Percentiles rank a stretch among this genome's conserved stretches.
Evolutionary conservation across 2,329 filamentous ascomycete genomes (phyloP).

Genomic region (Fusarium sambucinum): DNA sequence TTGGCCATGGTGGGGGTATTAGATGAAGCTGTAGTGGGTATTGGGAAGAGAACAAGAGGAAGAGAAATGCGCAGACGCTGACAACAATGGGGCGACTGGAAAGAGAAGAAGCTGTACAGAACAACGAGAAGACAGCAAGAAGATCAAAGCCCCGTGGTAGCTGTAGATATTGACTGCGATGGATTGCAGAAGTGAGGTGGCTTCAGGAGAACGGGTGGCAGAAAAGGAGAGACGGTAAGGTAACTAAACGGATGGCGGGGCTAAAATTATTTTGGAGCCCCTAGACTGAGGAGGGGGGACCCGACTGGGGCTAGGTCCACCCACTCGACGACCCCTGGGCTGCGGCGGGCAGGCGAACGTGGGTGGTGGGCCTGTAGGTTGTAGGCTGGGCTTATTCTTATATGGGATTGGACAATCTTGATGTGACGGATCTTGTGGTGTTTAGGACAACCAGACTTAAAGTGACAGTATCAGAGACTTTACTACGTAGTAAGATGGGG

Average conservation of each 20-base stretch:
- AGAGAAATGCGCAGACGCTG: slow-evolving; percentile 39
- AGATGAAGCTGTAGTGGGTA: slow-evolving; percentile 30
- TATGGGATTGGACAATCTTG: slow-evolving; percentile 24
- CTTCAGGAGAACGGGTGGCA: slow-evolving; percentile 43
- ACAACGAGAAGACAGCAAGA: slow-evolving; percentile 40
- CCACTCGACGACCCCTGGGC: slow-evolving; percentile 29
- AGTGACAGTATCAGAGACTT: slow-evolving; percentile 11
- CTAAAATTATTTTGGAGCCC: slow-evolving; percentile 55
- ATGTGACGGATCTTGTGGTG: slow-evolving; percentile 16
- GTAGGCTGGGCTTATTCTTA: slow-evolving; percentile 4
- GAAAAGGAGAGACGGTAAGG: slow-evolving; percentile 49
- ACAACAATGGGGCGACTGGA: slow-evolving; percentile 33
- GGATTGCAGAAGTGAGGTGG: slow-evolving; percentile 39
- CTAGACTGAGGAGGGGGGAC: slow-evolving; percentile 30
- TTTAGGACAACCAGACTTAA: slow-evolving; percentile 19
- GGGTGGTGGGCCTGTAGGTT: slow-evolving; percentile 1
- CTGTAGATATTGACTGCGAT: slow-evolving; percentile 49
- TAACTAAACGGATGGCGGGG: slow-evolving; percentile 55
- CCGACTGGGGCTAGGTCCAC: slow-evolving; percentile 16
- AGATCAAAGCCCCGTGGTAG: slow-evolving; percentile 47
- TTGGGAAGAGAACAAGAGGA: slow-evolving; percentile 25
- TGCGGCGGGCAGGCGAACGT: slow-evolving; percentile 5
- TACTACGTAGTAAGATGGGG: too few species aligned
- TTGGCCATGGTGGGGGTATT: slow-evolving; percentile 56
- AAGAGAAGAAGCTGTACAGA: slow-evolving; percentile 46